Percentiles rank a stretch among this genome's conserved stretches.
phyloP scores from a whole-genome alignment of 192 early-diverging fungal genomes.

The Haplosporangium gracile region DNA sequence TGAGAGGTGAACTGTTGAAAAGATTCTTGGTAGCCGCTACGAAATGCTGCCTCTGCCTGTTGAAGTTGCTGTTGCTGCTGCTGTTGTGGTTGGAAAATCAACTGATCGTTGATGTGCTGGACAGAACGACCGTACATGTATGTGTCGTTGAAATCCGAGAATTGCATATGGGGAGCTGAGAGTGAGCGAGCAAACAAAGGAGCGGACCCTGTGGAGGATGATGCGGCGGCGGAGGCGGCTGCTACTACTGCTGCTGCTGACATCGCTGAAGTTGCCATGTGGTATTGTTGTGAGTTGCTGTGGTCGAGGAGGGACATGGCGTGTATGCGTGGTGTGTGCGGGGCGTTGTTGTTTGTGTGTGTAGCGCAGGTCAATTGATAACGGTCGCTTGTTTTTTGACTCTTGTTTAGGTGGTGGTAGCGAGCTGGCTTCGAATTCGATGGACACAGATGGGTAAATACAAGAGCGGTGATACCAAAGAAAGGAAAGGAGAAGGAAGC shows the following conservation, averaged over 20 bases:
- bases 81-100: neutral
- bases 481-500: neutral
- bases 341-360: neutral
- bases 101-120: slow-evolving; percentile 9
- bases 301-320: slow-evolving; percentile 26
- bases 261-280: neutral
- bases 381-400: neutral
- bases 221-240: slow-evolving; percentile 7
- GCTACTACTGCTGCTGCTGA: slow-evolving; percentile 10
- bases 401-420: too few relatives aligned
- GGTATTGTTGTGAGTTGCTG: slow-evolving; percentile 10
- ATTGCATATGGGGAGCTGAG: slow-evolving; percentile 36
- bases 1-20: slow-evolving; percentile 19
- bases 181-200: slow-evolving; percentile 32
- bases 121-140: neutral
- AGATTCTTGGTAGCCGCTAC: neutral
- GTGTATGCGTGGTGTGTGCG: neutral
- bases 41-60: neutral
- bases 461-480: neutral
- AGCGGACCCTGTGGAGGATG: neutral
- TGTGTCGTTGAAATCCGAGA: neutral
- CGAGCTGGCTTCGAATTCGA: neutral
- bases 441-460: neutral
- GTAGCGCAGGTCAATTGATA: slow-evolving; percentile 1
- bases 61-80: neutral